phyloP scores from a whole-genome alignment of 2,329 filamentous ascomycete genomes.

The Aspergillus pseudoglaucus region DNA sequence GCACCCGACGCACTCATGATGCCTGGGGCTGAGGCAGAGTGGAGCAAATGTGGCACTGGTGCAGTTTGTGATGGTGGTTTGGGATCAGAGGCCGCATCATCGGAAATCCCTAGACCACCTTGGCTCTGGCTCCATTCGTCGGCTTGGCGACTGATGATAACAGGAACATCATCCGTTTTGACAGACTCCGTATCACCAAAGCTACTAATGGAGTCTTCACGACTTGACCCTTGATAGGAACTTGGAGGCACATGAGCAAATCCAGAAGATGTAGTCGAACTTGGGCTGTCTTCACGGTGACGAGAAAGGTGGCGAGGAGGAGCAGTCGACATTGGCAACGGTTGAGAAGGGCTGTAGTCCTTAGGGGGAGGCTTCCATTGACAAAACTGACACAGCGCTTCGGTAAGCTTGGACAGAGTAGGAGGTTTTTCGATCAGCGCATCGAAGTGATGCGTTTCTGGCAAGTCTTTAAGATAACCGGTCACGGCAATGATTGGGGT shows the following conservation, averaged over 20 bases:
- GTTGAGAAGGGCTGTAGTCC: slow-evolving; percentile 45
- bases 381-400: slow-evolving; percentile 80
- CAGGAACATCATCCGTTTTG: slow-evolving; percentile 68
- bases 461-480: slow-evolving; percentile 94
- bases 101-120: slow-evolving; percentile 69
- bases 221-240: slow-evolving; percentile 71
- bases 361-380: slow-evolving; percentile 81
- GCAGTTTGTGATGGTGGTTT: slow-evolving; percentile 16
- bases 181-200: slow-evolving; percentile 81
- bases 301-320: slow-evolving; percentile 59
- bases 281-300: slow-evolving; percentile 73
- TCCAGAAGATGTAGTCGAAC: slow-evolving; percentile 61
- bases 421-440: slow-evolving; percentile 94
- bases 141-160: slow-evolving; percentile 66
- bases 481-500: slow-evolving; percentile 96
- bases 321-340: slow-evolving; percentile 56
- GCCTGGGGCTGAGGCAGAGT: slow-evolving; percentile 59
- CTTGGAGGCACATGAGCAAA: slow-evolving; percentile 65
- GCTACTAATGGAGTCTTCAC: slow-evolving; percentile 76
- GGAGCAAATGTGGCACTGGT: slow-evolving; percentile 50
- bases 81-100: slow-evolving; percentile 39
- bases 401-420: slow-evolving; percentile 81
- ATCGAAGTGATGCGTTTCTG: slow-evolving; percentile 92
- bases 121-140: slow-evolving; percentile 67
- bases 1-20: slow-evolving; percentile 49